Evolutionary conservation across 139 green algal genomes (phyloP), one percentile per base, ranked within the genome.

Genomic region (Trebouxia sp.): DNA sequence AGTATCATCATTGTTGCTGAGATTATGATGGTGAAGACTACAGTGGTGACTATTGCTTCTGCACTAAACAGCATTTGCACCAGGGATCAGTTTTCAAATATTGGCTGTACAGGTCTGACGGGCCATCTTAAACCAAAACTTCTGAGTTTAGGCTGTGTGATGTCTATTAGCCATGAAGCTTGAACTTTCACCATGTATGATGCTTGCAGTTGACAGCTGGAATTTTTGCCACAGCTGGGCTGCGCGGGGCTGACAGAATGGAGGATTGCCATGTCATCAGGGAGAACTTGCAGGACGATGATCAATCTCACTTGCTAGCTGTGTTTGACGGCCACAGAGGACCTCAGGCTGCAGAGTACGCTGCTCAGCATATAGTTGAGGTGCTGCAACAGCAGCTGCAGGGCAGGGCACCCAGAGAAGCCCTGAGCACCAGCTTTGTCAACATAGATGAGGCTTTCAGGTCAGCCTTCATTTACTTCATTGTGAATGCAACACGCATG

Each of bases 301-400:
- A 0, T 17, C 5, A 43, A 9, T 39, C n/a, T 47, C 66, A 83
- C 3, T 22, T 93, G 22, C 58, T 92, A 30, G 93, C 81, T 3
- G 89, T 98, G 12, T 97, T 96, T 87, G 95, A 98, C 72, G 95
- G 95, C 11, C 95, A 98, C 88, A 76, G 92, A 28, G 85, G 87
- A n/a, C 9, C 62, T 0, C 83, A 89, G 43, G 88, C 89, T 1
- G 92, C 93, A 28, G 82, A 92, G 11, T 91, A 85, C 75, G 84
- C 87, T 26, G 79, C 79, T 17, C 28, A n/a, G n/a, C 48, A 88
- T n/a, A 81, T 96, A 20, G 45, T 42, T 12, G 17, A 35, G 8
- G 53, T 83, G 30, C 79, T 94, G 75, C 56, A 79, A 67, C 26
- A 28, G 0, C 38, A 41, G 22, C 88, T 81, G 85, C 53, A 6